These are phyloP conservation scores for Beta vulgaris DNA, from an alignment of 148 eudicot genomes.

Conservation along the genomic window DNA sequence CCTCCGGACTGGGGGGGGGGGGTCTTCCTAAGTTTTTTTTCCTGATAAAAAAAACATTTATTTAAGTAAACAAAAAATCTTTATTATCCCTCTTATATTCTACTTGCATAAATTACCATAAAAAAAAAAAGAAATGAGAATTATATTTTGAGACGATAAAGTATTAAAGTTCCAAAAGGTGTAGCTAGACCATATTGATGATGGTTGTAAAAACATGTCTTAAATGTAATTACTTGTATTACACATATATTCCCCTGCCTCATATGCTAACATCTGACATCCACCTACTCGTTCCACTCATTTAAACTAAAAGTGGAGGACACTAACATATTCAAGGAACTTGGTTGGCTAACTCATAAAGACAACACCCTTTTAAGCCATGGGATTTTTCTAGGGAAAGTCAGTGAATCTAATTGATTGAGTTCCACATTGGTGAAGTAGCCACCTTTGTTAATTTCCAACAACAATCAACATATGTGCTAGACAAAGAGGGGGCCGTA, in stretches of 20 bases:
- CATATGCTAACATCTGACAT: not conserved
- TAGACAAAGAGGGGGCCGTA: constrained; percentile 1
- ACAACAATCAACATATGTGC: constrained; percentile 14
- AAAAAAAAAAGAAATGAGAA: too few relatives aligned
- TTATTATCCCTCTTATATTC: too few relatives aligned
- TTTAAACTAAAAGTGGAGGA: constrained; percentile 17
- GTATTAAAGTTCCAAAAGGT: too few relatives aligned
- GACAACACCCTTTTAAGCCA: constrained; percentile 16
- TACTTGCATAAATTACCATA: too few relatives aligned
- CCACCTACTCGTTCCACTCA: constrained; percentile 16
- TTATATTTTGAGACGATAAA: too few relatives aligned
- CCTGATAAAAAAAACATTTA: too few relatives aligned
- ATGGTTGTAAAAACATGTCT: not conserved
- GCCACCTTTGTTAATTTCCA: constrained; percentile 15
- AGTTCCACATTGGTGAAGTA: constrained; percentile 3
- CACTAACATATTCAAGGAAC: constrained; percentile 15
- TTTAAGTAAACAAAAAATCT: too few relatives aligned
- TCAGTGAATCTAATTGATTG: constrained; percentile 22
- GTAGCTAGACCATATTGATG: too few relatives aligned
- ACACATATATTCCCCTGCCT: not conserved
- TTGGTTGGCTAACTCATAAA: constrained; percentile 17
- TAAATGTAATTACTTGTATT: not conserved
- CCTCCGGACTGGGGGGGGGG: too few relatives aligned
- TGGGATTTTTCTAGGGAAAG: constrained; percentile 22
- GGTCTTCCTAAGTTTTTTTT: too few relatives aligned